phyloP scores from a whole-genome alignment of 2,329 filamentous ascomycete species.

The Xylaria sp. region DNA sequence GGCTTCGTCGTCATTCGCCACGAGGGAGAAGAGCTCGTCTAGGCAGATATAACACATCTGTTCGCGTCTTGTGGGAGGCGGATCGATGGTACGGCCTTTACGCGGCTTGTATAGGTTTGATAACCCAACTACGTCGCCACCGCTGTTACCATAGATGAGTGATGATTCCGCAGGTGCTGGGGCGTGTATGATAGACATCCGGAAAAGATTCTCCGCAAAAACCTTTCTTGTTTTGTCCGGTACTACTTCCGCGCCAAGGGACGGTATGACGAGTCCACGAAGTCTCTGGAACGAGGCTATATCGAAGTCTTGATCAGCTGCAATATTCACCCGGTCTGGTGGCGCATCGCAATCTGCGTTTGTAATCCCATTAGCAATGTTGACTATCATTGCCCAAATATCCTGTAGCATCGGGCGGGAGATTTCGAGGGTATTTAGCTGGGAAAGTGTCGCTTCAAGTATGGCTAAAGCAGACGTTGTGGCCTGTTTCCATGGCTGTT shows the following conservation, averaged over 20 bases:
- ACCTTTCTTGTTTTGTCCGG: slow-evolving; percentile 67
- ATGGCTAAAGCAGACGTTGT: slow-evolving; percentile 72
- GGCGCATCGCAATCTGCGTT: slow-evolving; percentile 61
- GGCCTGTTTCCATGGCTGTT: slow-evolving; percentile 78
- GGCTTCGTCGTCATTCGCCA: slow-evolving; percentile 52
- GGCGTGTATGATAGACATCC: slow-evolving; percentile 77
- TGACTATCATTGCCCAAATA: slow-evolving; percentile 73
- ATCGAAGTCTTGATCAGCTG: slow-evolving; percentile 79
- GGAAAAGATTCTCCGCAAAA: slow-evolving; percentile 78
- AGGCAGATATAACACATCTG: slow-evolving; percentile 81
- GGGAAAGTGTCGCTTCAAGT: slow-evolving; percentile 65
- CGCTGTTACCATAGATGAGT: slow-evolving; percentile 55
- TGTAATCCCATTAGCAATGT: slow-evolving; percentile 69
- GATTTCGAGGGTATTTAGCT: slow-evolving; percentile 54
- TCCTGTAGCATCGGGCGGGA: slow-evolving; percentile 50
- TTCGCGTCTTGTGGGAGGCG: slow-evolving; percentile 64
- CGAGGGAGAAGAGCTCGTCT: slow-evolving; percentile 74
- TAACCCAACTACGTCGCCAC: slow-evolving; percentile 53
- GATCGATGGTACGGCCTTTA: slow-evolving; percentile 71
- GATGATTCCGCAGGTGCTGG: slow-evolving; percentile 58
- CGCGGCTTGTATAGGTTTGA: slow-evolving; percentile 65
- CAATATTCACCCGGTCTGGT: slow-evolving; percentile 51
- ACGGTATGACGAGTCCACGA: slow-evolving; percentile 71
- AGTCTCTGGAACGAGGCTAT: slow-evolving; percentile 72
- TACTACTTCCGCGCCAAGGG: slow-evolving; percentile 68